Evolutionary conservation across 768 basidiomycete species (phyloP).

Genomic region (Neoboletus magnificus): DNA sequence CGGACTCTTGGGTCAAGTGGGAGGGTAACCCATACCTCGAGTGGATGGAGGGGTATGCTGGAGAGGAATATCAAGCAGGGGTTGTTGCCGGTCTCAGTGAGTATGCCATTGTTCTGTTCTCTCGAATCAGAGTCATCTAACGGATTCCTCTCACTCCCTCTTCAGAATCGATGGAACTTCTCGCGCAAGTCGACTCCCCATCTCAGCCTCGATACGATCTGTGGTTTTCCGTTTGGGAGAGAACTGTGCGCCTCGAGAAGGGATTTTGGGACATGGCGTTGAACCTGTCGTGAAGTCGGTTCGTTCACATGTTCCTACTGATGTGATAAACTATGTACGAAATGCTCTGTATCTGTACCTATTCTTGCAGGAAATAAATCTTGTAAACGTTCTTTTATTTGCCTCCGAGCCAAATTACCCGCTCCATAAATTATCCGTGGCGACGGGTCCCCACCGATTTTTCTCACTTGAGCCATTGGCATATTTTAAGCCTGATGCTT

Average conservation of each 20-base stretch:
- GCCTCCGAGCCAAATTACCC: too few species aligned
- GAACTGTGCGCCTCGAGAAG: background rate
- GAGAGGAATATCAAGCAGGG: background rate
- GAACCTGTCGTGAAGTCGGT: background rate
- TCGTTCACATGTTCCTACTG: background rate
- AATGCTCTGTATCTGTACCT: background rate
- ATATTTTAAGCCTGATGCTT: too few species aligned
- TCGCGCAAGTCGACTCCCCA: background rate
- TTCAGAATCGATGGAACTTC: background rate
- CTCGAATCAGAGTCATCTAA: background rate
- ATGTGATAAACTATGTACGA: background rate
- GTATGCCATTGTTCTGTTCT: background rate
- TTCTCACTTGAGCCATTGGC: too few species aligned
- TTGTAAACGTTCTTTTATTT: background rate
- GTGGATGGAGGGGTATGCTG: background rate
- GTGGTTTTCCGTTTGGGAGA: slow-evolving; percentile 9
- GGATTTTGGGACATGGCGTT: slow-evolving; percentile 7
- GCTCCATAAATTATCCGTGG: too few species aligned
- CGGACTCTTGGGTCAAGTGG: slow-evolving; percentile 2
- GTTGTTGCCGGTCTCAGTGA: background rate
- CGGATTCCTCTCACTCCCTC: background rate
- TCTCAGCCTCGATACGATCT: background rate
- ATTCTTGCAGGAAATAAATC: background rate
- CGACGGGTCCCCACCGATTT: too few species aligned
- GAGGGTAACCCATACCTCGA: slow-evolving; percentile 1